Evolutionary conservation across 306 rosid species (phyloP).

Genomic region (Comarum palustre): DNA sequence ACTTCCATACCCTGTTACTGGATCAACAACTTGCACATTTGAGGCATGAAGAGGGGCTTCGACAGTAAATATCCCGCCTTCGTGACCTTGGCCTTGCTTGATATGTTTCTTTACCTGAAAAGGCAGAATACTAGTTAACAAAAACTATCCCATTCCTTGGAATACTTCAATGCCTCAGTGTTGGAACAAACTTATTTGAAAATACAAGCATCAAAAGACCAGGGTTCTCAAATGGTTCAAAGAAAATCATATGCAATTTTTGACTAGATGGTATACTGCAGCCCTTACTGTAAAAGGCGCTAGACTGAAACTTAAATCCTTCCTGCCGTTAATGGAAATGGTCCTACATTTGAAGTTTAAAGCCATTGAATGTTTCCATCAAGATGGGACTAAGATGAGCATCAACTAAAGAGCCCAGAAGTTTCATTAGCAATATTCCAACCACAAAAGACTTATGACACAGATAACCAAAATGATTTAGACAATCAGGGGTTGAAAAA

Average conservation of each 20-base stretch:
- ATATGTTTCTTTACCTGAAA: conserved; percentile 85
- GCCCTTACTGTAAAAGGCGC: not conserved
- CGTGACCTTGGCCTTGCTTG: conserved; percentile 95
- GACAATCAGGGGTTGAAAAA: not conserved
- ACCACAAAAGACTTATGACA: not conserved
- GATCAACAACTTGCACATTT: conserved; percentile 81
- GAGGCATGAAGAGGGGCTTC: conserved; percentile 95
- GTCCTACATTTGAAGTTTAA: not conserved
- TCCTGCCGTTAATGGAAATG: not conserved
- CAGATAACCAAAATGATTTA: not conserved
- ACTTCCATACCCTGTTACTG: conserved; percentile 64
- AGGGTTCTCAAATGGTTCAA: not conserved
- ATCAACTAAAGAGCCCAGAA: not conserved
- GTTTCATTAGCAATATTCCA: not conserved
- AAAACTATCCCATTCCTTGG: not conserved
- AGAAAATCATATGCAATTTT: not conserved
- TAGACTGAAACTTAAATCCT: not conserved
- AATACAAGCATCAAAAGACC: not conserved
- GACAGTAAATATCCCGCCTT: conserved; percentile 88
- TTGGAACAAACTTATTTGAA: not conserved
- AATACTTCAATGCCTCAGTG: not conserved
- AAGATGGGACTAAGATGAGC: not conserved
- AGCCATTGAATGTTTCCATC: not conserved
- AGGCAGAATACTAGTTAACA: not conserved
- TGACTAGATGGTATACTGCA: not conserved